These are phyloP conservation scores for Chlorella sp. DNA, from an alignment of 139 green algal species.

Conservation along the genomic window DNA sequence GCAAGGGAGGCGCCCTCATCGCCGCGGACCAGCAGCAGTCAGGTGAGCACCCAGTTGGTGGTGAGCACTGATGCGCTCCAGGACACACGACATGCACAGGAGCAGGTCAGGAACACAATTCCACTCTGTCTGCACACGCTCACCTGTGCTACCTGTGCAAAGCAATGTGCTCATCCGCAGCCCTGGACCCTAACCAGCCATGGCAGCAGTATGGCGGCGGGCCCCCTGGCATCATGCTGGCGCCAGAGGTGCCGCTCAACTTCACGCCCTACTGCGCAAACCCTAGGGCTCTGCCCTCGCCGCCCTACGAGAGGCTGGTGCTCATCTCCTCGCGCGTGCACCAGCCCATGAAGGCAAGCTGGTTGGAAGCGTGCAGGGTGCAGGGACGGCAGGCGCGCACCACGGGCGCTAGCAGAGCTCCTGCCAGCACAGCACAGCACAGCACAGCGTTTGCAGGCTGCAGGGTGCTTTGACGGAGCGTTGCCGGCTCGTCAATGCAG, in stretches of 20 bases:
- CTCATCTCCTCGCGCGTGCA: constrained; percentile 31
- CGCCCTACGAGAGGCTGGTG: constrained; percentile 29
- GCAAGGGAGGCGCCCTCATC: no score
- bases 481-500: no score
- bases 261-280: constrained; percentile 19
- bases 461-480: background rate
- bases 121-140: background rate
- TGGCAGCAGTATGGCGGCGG: constrained; percentile 1
- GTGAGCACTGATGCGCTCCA: no score
- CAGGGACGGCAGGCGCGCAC: no score
- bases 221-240: constrained; percentile 14
- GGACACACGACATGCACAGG: no score
- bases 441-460: background rate
- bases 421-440: background rate
- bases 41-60: background rate
- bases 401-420: no score
- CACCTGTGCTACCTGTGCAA: background rate
- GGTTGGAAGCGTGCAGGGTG: background rate
- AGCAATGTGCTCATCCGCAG: background rate
- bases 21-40: background rate
- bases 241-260: constrained; percentile 4
- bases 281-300: constrained; percentile 8
- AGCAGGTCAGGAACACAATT: background rate
- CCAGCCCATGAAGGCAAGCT: constrained; percentile 12
- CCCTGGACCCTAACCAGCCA: background rate